Conservation (phyloP, 202 grass and related monocot species). For the Musa balbisiana region DNA sequence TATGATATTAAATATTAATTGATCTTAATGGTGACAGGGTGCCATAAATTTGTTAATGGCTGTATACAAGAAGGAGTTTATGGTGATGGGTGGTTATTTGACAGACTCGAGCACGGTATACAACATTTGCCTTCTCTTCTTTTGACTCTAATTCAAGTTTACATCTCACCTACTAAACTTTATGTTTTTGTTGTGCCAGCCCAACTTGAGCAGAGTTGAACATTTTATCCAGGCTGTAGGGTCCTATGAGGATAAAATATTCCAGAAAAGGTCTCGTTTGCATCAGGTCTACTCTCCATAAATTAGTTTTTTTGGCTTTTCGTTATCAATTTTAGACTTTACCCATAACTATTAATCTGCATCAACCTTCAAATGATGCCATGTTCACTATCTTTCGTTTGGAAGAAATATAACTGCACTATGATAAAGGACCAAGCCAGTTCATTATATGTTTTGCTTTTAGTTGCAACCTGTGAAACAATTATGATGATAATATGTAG, state of each 20-base stretch:
- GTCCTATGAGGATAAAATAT: conserved; percentile 85
- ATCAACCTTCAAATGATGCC: neutral
- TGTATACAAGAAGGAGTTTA: conserved; percentile 92
- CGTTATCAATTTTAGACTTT: neutral
- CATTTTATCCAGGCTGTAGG: conserved; percentile 98
- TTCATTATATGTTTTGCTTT: no score
- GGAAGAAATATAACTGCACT: no score
- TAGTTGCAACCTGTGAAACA: neutral
- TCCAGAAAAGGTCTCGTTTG: conserved; percentile 86
- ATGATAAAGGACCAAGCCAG: no score
- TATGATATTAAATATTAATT: conserved; percentile 20
- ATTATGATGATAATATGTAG: neutral
- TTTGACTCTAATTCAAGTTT: neutral
- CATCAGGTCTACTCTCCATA: conserved; percentile 51
- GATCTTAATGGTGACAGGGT: conserved; percentile 43
- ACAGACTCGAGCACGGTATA: conserved; percentile 84
- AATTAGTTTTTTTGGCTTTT: neutral
- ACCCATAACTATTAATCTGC: neutral
- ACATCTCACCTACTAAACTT: neutral
- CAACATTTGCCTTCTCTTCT: conserved; percentile 17
- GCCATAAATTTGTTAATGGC: conserved; percentile 98
- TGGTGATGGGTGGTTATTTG: conserved; percentile 79
- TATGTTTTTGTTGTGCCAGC: conserved; percentile 39
- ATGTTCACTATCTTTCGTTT: no score
- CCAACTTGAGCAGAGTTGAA: conserved; percentile 71